Percentiles rank a stretch among this genome's conserved stretches.
phyloP scores from a whole-genome alignment of 148 eudicot genomes.

The Amaranthus cruentus region DNA sequence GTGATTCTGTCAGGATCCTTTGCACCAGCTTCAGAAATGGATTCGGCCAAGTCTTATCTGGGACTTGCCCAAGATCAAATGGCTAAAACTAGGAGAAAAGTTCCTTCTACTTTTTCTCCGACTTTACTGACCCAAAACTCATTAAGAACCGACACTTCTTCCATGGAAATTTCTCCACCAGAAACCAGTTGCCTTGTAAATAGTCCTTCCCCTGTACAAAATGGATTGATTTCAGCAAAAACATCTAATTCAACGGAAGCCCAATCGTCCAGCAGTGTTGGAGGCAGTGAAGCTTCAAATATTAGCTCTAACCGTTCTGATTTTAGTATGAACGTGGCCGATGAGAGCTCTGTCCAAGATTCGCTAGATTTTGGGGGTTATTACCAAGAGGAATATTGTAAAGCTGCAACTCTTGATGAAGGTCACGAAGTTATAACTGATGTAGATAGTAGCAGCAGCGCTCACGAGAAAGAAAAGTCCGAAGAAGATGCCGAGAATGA shows the following conservation, averaged over 20 bases:
- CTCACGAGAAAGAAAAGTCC: constrained; percentile 46
- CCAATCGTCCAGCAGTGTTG: constrained; percentile 53
- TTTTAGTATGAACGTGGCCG: constrained; percentile 66
- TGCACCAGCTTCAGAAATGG: constrained; percentile 27
- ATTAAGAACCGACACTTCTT: constrained; percentile 30
- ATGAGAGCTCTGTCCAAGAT: constrained; percentile 56
- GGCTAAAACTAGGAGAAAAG: constrained; percentile 33
- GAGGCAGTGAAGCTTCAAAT: constrained; percentile 62
- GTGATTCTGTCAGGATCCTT: constrained; percentile 35
- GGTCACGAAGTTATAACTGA: constrained; percentile 50
- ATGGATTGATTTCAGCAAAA: constrained; percentile 29
- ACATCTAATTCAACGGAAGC: constrained; percentile 39
- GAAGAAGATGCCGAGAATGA: constrained; percentile 86
- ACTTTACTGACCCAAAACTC: constrained; percentile 35
- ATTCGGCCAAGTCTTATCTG: constrained; percentile 30
- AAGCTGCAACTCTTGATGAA: constrained; percentile 50
- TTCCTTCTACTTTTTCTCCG: constrained; percentile 30
- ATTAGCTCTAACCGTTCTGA: constrained; percentile 71
- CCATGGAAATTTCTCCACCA: constrained; percentile 38
- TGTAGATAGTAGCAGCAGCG: constrained; percentile 60
- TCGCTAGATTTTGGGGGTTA: constrained; percentile 60
- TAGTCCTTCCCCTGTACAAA: constrained; percentile 43
- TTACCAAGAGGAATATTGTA: constrained; percentile 84
- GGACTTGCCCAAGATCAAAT: constrained; percentile 19
- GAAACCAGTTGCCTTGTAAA: constrained; percentile 49